phyloP scores from a whole-genome alignment of 768 basidiomycete species.

The Rhodotorula diobovata region DNA sequence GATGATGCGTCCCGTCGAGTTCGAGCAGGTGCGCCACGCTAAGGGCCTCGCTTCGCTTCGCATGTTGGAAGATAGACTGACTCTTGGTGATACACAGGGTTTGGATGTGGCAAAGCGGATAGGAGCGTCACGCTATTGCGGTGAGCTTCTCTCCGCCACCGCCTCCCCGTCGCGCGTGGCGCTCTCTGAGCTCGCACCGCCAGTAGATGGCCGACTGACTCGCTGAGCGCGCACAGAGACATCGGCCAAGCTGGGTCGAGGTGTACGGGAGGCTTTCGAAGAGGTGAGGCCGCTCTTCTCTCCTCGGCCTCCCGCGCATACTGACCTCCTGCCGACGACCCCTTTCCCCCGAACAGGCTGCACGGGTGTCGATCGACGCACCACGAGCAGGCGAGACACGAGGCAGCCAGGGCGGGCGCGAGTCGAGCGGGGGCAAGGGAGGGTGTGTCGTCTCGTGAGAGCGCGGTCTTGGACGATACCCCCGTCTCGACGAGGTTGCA shows the following conservation, averaged over 20 bases:
- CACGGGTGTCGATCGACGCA: conserved; percentile 72
- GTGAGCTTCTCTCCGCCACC: background rate
- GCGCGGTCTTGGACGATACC: background rate
- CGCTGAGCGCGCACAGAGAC: conserved; percentile 62
- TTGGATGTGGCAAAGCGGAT: conserved; percentile 45
- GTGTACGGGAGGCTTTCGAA: conserved; percentile 86
- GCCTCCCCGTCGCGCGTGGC: conserved; percentile 50
- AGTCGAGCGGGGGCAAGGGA: background rate
- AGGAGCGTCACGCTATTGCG: conserved; percentile 71
- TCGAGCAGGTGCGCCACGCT: conserved; percentile 66
- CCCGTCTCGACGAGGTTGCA: no score
- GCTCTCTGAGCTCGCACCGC: no score
- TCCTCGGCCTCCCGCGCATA: no score
- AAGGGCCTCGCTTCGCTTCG: background rate
- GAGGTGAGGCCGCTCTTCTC: conserved; percentile 53
- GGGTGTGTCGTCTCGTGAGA: conserved; percentile 11
- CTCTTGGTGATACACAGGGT: background rate
- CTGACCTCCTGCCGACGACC: no score
- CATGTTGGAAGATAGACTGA: background rate
- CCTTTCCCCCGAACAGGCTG: no score
- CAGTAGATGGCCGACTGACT: background rate
- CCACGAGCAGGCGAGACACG: conserved; percentile 30
- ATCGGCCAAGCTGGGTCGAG: conserved; percentile 93
- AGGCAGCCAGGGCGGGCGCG: conserved; percentile 5
- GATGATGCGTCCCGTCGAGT: conserved; percentile 70